These are phyloP conservation scores for Brassica juncea DNA, from an alignment of 345 rosid genomes.

Conservation along the genomic window DNA sequence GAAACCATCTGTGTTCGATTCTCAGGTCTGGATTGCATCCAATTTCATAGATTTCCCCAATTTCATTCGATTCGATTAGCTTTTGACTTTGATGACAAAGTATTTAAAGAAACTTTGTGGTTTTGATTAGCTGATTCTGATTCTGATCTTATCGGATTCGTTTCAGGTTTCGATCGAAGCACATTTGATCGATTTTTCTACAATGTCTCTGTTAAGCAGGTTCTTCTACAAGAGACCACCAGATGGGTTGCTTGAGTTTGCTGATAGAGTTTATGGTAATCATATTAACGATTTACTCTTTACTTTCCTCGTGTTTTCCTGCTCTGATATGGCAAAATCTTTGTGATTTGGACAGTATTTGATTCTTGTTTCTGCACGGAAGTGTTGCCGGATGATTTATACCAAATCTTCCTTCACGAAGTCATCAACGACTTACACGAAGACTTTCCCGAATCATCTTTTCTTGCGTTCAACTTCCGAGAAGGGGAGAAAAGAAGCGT, in stretches of 20 bases:
- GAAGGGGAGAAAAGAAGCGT: slow-evolving; percentile 82
- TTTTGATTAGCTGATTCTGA: neutral
- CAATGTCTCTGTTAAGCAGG: slow-evolving; percentile 85
- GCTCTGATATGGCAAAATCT: neutral
- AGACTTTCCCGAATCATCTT: slow-evolving; percentile 76
- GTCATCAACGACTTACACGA: slow-evolving; percentile 71
- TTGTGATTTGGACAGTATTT: slow-evolving; percentile 56
- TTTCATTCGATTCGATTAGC: slow-evolving; percentile 22
- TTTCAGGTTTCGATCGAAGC: slow-evolving; percentile 30
- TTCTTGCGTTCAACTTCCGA: slow-evolving; percentile 85
- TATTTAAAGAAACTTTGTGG: neutral
- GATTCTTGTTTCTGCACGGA: slow-evolving; percentile 97
- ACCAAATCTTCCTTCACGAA: slow-evolving; percentile 72
- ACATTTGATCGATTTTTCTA: neutral
- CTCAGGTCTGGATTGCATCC: neutral
- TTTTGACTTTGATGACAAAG: slow-evolving; percentile 34
- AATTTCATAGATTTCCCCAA: neutral
- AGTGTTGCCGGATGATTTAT: slow-evolving; percentile 67
- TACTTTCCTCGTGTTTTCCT: neutral
- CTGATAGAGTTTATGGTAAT: slow-evolving; percentile 94
- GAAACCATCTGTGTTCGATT: neutral
- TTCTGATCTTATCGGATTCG: slow-evolving; percentile 3
- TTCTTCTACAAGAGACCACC: slow-evolving; percentile 93
- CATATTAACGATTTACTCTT: neutral
- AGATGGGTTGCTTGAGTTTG: slow-evolving; percentile 94